A percentile compares a stretch with the other conserved stretches of the same genome.
Evolutionary conservation across 176 grass and related monocot genomes (phyloP).

Genomic region (Triticum dicoccoides): DNA sequence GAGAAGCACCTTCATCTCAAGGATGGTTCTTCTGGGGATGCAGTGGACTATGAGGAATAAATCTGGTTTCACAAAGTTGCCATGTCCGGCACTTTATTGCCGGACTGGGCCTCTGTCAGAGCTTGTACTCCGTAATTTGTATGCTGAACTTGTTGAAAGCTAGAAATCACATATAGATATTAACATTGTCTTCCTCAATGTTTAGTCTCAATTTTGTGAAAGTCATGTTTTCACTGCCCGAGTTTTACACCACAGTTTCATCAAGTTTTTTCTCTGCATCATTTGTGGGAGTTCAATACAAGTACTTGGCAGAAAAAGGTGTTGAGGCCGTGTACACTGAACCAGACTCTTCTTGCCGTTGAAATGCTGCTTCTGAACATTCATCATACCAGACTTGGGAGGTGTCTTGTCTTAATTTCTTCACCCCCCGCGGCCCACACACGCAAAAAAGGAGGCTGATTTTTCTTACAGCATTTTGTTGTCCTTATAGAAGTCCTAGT

Average conservation of each 20-base stretch:
- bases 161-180: slow-evolving; percentile 27
- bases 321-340: not conserved
- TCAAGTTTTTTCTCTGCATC: not conserved
- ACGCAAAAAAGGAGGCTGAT: not conserved
- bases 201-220: not conserved
- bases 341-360: slow-evolving; percentile 5
- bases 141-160: slow-evolving; percentile 18
- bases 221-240: not conserved
- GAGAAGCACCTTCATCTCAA: slow-evolving; percentile 97
- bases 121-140: slow-evolving; percentile 7
- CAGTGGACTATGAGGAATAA: slow-evolving; percentile 58
- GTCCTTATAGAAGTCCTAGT: not conserved
- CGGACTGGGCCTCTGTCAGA: not conserved
- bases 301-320: not conserved
- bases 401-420: not conserved
- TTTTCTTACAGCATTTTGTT: not conserved
- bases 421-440: not conserved
- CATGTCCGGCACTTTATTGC: not conserved
- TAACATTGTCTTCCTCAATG: not conserved
- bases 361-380: slow-evolving; percentile 19
- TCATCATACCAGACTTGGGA: not conserved
- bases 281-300: not conserved
- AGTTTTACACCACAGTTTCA: not conserved
- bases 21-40: slow-evolving; percentile 46
- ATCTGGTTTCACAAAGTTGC: slow-evolving; percentile 19